phyloP scores from a whole-genome alignment of 2,329 filamentous ascomycete species.

The Fusarium buharicum region DNA sequence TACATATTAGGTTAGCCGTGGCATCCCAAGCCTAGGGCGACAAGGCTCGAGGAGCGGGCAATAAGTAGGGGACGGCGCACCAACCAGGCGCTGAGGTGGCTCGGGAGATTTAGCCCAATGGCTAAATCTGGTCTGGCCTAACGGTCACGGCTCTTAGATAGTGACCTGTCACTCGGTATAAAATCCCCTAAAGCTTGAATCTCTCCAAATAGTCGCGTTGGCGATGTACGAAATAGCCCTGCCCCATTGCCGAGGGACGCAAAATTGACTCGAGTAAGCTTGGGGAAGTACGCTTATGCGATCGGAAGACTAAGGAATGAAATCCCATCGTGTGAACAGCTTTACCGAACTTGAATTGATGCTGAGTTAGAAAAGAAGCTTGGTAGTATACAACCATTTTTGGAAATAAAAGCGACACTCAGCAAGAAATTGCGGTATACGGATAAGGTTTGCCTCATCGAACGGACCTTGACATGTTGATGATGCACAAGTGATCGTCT shows the following conservation, averaged over 20 bases:
- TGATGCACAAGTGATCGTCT: not conserved
- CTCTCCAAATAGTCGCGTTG: slow-evolving; percentile 15
- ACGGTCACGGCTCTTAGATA: slow-evolving; percentile 27
- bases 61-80: slow-evolving; percentile 27
- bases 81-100: slow-evolving; percentile 22
- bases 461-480: slow-evolving; percentile 5
- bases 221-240: slow-evolving; percentile 16
- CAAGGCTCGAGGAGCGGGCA: slow-evolving; percentile 31
- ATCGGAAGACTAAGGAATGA: not conserved
- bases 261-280: not conserved
- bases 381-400: slow-evolving; percentile 27
- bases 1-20: slow-evolving; percentile 16
- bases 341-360: no score
- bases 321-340: not conserved
- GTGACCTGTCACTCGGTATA: slow-evolving; percentile 27
- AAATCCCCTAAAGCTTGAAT: slow-evolving; percentile 19
- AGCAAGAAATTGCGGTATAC: slow-evolving; percentile 7
- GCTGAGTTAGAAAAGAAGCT: slow-evolving; percentile 27
- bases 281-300: not conserved
- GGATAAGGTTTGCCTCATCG: slow-evolving; percentile 10
- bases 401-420: slow-evolving; percentile 22
- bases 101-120: slow-evolving; percentile 44
- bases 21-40: slow-evolving; percentile 10
- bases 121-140: slow-evolving; percentile 27
- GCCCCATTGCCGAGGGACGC: not conserved